These are phyloP conservation scores for Marasmius tenuissimus DNA, from an alignment of 1,284 basidiomycete species.

Conservation along the genomic window DNA sequence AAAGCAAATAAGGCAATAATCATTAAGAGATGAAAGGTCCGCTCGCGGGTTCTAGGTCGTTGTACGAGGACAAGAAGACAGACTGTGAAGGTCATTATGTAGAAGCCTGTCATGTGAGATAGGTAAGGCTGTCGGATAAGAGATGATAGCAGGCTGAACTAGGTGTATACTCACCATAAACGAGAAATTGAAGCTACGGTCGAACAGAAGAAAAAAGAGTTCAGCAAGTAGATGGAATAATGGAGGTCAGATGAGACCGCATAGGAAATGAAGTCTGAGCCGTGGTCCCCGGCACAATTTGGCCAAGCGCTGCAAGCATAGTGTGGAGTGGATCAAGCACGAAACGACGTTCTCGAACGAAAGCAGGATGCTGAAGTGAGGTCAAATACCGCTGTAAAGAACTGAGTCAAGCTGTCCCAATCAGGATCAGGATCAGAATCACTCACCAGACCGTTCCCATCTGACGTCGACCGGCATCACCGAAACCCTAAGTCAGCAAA, in stretches of 20 bases:
- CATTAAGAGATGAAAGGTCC: not conserved
- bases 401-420: too few relatives aligned
- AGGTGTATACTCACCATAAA: not conserved
- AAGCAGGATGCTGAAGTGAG: too few relatives aligned
- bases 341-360: too few relatives aligned
- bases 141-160: not conserved
- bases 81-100: not conserved
- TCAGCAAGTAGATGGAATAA: not conserved
- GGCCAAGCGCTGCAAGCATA: too few relatives aligned
- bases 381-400: too few relatives aligned
- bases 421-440: too few relatives aligned
- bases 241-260: conserved; percentile 4
- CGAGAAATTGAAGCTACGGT: not conserved
- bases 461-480: too few relatives aligned
- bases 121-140: not conserved
- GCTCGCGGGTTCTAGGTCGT: not conserved
- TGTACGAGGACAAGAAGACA: not conserved
- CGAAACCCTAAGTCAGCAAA: too few relatives aligned
- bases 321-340: too few relatives aligned
- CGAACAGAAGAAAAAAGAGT: not conserved
- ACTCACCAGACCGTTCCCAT: too few relatives aligned
- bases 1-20: not conserved
- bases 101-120: not conserved
- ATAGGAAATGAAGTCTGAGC: too few relatives aligned
- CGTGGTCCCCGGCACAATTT: too few relatives aligned